Evolutionary conservation across 352 stramenopile species (phyloP), one percentile per base, ranked within the genome.

Genomic region (Phytophthora ohioensis): DNA sequence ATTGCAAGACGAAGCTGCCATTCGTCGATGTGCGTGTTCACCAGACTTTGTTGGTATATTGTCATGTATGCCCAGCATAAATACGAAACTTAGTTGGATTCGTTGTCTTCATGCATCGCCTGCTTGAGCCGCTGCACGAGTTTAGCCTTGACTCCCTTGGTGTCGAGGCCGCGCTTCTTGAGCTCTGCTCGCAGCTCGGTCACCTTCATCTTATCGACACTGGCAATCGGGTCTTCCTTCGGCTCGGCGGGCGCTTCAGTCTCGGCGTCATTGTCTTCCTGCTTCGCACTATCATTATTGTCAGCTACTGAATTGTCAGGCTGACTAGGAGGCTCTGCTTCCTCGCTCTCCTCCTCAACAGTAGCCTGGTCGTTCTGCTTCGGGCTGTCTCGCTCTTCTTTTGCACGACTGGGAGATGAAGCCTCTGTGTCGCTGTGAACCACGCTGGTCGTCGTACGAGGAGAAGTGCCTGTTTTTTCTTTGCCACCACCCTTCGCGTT

Each of bases 141-240:
- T 57, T 58, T 76, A 27, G 75, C 74, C 69, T 94, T 94, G 31
- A 93, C 76, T 1, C 87, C 87, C 61, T 92, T 92, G 3, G 73
- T 83, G 64, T 93, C 85, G 4, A 94, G 76, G 8, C 84, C 83
- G 56, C 87, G 78, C 72, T 83, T 82, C 68, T 92, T 91, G 12
- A 94, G 76, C 64, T 91, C 67, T 12, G 86, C 72, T 17, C 81
- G 75, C 32, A 94, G 71, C 49, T 93, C 85, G 1, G 79, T 71
- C 36, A 94, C 87, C 10, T 80, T 80, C 63, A 94, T 65, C 64
- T 88, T 90, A 41, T 67, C 69, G 12, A 89, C 59, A 61, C 81
- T 45, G 1, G 73, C 64, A 7, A 60, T 69, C 13, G 63, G 57
- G 45, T 63, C 38, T 45, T 68, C 35, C 13, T 72, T 72, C 1